Evolutionary conservation across 768 basidiomycete genomes (phyloP).

Genomic region (Rhodotorula sphaerocarpa): DNA sequence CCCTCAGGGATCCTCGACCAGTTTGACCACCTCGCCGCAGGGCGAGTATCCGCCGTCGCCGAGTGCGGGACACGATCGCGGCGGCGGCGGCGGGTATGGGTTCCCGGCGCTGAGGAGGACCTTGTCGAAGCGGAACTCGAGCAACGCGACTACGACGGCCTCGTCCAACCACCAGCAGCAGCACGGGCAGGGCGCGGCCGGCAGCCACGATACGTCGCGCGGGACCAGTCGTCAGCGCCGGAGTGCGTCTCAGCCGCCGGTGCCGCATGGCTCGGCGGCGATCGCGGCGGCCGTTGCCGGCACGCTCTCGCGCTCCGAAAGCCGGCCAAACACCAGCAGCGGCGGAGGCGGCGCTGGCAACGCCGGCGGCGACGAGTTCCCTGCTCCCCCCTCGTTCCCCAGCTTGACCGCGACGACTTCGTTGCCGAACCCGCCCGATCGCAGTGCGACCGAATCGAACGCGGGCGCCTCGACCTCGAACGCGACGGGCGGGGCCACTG

Average conservation of each 20-base stretch:
- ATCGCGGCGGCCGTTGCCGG: background rate
- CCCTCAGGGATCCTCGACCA: background rate
- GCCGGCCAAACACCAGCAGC: background rate
- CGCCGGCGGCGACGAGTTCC: background rate
- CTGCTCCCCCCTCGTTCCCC: background rate
- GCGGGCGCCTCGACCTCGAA: constrained; percentile 19
- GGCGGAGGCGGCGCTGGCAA: too few relatives aligned
- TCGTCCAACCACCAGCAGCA: background rate
- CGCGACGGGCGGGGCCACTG: too few relatives aligned
- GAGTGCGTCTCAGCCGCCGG: constrained; percentile 30
- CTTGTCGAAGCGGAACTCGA: constrained; percentile 18
- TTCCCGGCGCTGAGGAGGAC: constrained; percentile 29
- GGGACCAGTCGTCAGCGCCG: constrained; percentile 2
- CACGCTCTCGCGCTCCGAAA: too few relatives aligned
- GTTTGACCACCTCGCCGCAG: constrained; percentile 2
- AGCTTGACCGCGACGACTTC: constrained; percentile 6
- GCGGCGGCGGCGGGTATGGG: constrained; percentile 20
- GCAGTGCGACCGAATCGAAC: constrained; percentile 1
- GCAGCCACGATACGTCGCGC: too few relatives aligned
- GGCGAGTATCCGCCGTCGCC: constrained; percentile 27
- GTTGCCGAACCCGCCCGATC: background rate
- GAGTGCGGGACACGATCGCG: background rate
- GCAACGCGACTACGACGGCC: background rate
- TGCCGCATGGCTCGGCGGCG: background rate
- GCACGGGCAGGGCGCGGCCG: too few relatives aligned